These are phyloP conservation scores for Russula foetens DNA, from an alignment of 768 basidiomycete species.

Conservation along the genomic window DNA sequence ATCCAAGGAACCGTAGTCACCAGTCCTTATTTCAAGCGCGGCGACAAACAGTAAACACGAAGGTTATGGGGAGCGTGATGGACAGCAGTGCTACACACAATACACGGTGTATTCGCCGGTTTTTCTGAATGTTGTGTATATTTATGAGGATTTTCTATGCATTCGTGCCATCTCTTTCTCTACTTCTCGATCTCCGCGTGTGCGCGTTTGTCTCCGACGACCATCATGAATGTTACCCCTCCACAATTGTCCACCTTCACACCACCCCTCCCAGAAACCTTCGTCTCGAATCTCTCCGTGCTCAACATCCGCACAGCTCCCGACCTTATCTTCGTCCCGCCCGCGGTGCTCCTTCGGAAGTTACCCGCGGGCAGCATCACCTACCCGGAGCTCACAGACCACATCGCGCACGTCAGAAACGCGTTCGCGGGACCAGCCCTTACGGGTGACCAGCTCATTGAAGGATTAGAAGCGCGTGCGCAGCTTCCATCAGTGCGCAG, in stretches of 20 bases:
- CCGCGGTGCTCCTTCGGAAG: not conserved
- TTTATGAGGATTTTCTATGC: not conserved
- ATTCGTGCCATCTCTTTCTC: not conserved
- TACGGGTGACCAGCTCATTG: slow-evolving; percentile 28
- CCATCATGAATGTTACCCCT: not conserved
- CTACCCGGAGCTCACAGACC: slow-evolving; percentile 7
- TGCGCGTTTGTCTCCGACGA: not conserved
- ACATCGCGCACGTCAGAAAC: slow-evolving; percentile 11
- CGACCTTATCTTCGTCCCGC: slow-evolving; percentile 13
- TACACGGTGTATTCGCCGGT: not conserved
- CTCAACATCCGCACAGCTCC: slow-evolving; percentile 12
- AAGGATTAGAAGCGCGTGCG: slow-evolving; percentile 21
- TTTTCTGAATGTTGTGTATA: not conserved
- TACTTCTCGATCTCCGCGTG: no score
- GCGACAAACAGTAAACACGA: slow-evolving; percentile 28
- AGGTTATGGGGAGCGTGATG: not conserved
- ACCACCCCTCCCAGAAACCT: slow-evolving; percentile 8
- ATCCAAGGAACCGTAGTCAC: slow-evolving; percentile 80
- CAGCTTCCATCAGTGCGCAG: slow-evolving; percentile 23
- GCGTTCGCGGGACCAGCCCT: slow-evolving; percentile 1
- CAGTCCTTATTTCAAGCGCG: slow-evolving; percentile 71
- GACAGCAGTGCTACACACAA: not conserved
- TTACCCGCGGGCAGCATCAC: slow-evolving; percentile 16
- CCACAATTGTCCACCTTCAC: slow-evolving; percentile 4
- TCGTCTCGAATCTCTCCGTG: slow-evolving; percentile 8